Evolutionary conservation across 805 yeast genomes (phyloP).

Genomic region (Helenozyma rhizophorensis): DNA sequence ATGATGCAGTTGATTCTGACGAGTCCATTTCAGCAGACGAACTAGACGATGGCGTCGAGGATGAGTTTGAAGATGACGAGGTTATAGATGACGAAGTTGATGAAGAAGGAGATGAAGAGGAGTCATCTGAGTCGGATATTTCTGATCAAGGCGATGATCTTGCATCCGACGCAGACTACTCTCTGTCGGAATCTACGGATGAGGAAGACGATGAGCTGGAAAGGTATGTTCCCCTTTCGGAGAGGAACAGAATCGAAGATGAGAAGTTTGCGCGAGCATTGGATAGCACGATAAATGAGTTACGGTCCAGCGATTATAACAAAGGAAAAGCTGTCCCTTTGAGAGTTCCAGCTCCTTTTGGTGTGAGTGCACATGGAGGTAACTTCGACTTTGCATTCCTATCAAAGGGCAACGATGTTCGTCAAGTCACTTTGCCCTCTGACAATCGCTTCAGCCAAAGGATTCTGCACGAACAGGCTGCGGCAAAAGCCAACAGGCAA

Average conservation of each 20-base stretch:
- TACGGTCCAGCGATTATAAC: not conserved
- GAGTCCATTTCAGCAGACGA: constrained; percentile 14
- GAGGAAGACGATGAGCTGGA: constrained; percentile 4
- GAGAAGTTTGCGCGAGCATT: constrained; percentile 8
- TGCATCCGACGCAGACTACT: constrained; percentile 1
- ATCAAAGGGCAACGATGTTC: constrained; percentile 50
- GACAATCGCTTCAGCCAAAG: constrained; percentile 51
- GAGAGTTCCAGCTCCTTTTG: constrained; percentile 37
- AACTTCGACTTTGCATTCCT: too few relatives aligned
- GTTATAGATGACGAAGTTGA: constrained; percentile 9
- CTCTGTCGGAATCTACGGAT: too few relatives aligned
- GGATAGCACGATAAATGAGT: constrained; percentile 3
- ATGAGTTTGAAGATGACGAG: constrained; percentile 11
- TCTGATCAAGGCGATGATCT: constrained; percentile 10
- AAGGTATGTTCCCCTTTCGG: too few relatives aligned
- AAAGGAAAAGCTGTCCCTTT: constrained; percentile 7
- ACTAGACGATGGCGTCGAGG: too few relatives aligned
- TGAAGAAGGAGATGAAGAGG: constrained; percentile 28
- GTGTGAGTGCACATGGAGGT: too few relatives aligned
- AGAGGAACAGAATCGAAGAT: too few relatives aligned
- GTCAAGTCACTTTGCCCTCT: constrained; percentile 48
- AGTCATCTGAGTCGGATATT: constrained; percentile 7
- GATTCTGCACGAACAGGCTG: constrained; percentile 47
- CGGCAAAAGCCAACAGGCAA: constrained; percentile 49
- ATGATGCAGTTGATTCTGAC: constrained; percentile 14